Base-by-base conservation (phyloP, 2,329 filamentous ascomycete genomes). In the Epichloe bromicola region DNA sequence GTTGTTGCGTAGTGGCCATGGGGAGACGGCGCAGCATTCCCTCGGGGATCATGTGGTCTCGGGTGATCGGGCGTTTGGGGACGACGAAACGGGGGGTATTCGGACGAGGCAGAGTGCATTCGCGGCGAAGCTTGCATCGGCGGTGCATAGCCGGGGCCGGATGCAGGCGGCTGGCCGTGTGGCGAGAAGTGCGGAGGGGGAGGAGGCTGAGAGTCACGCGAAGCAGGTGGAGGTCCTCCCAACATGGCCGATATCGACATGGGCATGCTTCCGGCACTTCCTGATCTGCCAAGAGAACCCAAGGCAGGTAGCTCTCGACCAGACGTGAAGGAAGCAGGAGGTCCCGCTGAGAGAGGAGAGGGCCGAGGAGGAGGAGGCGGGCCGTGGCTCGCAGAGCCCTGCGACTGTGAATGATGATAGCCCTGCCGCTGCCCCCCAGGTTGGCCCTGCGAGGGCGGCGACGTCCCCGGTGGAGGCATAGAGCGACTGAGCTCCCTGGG, bases 11-110 rank as follows among this genome's bases (percentile, higher is more conserved):
- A 78, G 39, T 70, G 64, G 50, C 67, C 69, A 57, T 74, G 68
- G 5, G 75, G 75, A 14, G 77, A 78, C 4, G 69, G 71, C 15
- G 70, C 71, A 3, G 68, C 61, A 54, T 67, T 66, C 23, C 67
- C 69, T 59, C 75, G 68, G 39, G 67, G 68, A 54, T 72, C 72
- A 67, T 80, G 79, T 51, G 70, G 69, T 59, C 78, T 74, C 45
- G 75, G 71, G 54, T 82, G 80, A 43, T 88, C 85, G n/a, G 85
- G 85, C 0, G 85, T 88, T 52, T 86, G 81, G 2, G 85, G 85
- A 54, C 84, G 74, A 55, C 83, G 75, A 63, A 78, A 84, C 5
- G 76, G 73, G 69, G 69, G 70, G 54, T 85, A 84, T 17, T 86
- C 82, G 54, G 78, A 66, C 0, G 74, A 70, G 2, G 74, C 67